phyloP scores from a whole-genome alignment of 2,329 filamentous ascomycete genomes.

The Colletotrichum brevisporum region DNA sequence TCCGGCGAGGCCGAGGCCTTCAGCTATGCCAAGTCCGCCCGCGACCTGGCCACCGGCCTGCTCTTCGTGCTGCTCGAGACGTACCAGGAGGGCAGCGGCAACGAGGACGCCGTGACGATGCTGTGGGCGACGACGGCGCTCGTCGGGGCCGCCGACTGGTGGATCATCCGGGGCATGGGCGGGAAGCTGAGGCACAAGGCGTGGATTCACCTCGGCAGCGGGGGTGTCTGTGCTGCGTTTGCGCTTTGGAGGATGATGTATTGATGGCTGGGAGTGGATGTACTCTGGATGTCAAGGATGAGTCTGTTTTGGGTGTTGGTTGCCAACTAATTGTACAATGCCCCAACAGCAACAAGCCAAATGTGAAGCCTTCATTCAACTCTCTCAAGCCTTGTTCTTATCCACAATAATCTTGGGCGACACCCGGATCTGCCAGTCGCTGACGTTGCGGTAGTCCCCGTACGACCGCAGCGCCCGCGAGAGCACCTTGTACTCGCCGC shows the following conservation, averaged over 20 bases:
- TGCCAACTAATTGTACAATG: not conserved
- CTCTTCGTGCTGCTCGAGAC: slow-evolving; percentile 37
- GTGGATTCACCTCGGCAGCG: slow-evolving; percentile 12
- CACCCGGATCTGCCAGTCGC: slow-evolving; percentile 62
- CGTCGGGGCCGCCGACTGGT: slow-evolving; percentile 30
- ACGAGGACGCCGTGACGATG: slow-evolving; percentile 38
- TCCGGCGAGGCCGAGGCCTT: slow-evolving; percentile 13
- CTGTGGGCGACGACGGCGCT: slow-evolving; percentile 25
- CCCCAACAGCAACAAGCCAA: not conserved
- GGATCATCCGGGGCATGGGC: slow-evolving; percentile 15
- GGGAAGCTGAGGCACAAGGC: not conserved
- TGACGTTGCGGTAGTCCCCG: slow-evolving; percentile 57
- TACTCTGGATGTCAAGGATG: no score
- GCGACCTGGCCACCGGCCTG: slow-evolving; percentile 20
- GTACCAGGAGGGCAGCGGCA: slow-evolving; percentile 37
- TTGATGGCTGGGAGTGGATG: not conserved
- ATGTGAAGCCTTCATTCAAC: not conserved
- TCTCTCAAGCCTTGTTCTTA: slow-evolving; percentile 48
- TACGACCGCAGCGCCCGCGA: slow-evolving; percentile 65
- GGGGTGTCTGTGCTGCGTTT: slow-evolving; percentile 6
- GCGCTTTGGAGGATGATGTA: slow-evolving; percentile 25
- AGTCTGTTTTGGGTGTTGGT: no score
- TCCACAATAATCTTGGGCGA: slow-evolving; percentile 53
- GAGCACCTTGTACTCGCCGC: slow-evolving; percentile 43
- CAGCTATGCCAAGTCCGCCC: slow-evolving; percentile 28